Evolutionary conservation across 2,329 filamentous ascomycete genomes (phyloP).

Genomic region (Coleophoma crateriformis): DNA sequence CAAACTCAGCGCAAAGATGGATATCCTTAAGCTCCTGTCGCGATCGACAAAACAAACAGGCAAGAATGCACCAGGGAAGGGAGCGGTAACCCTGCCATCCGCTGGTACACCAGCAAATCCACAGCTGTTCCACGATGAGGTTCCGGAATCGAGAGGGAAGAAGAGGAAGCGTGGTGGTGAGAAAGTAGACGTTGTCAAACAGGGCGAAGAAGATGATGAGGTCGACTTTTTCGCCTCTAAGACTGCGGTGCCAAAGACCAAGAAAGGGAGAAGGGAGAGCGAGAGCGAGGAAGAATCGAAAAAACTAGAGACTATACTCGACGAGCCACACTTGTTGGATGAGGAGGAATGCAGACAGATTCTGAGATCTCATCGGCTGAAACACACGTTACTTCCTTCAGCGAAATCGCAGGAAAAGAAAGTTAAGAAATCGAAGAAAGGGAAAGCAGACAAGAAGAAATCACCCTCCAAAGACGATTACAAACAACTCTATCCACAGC

Average conservation of each 20-base stretch:
- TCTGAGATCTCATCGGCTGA: conserved; percentile 75
- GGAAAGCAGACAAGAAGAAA: conserved; percentile 48
- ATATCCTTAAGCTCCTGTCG: conserved; percentile 68
- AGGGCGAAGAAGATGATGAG: conserved; percentile 32
- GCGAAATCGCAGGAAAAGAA: conserved; percentile 31
- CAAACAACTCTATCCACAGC: conserved; percentile 69
- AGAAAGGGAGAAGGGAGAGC: conserved; percentile 5
- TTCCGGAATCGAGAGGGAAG: conserved; percentile 34
- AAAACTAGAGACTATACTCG: conserved; percentile 1
- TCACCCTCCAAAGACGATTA: conserved; percentile 40
- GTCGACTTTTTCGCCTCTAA: conserved; percentile 55
- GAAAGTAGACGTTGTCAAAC: conserved; percentile 18
- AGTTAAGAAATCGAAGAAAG: conserved; percentile 43
- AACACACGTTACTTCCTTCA: conserved; percentile 69
- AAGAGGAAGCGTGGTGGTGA: conserved; percentile 50
- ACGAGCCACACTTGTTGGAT: conserved; percentile 38
- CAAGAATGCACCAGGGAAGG: conserved; percentile 26
- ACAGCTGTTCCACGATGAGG: conserved; percentile 61
- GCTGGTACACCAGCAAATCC: conserved; percentile 59
- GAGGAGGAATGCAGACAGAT: conserved; percentile 70
- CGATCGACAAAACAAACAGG: conserved; percentile 55
- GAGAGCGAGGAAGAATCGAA: conserved; percentile 10
- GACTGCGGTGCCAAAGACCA: conserved; percentile 16
- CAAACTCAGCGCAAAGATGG: conserved; percentile 27
- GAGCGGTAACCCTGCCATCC: conserved; percentile 50